Base-by-base conservation (phyloP, 208 protist species). In the Herpetomonas samuelpessoai region DNA sequence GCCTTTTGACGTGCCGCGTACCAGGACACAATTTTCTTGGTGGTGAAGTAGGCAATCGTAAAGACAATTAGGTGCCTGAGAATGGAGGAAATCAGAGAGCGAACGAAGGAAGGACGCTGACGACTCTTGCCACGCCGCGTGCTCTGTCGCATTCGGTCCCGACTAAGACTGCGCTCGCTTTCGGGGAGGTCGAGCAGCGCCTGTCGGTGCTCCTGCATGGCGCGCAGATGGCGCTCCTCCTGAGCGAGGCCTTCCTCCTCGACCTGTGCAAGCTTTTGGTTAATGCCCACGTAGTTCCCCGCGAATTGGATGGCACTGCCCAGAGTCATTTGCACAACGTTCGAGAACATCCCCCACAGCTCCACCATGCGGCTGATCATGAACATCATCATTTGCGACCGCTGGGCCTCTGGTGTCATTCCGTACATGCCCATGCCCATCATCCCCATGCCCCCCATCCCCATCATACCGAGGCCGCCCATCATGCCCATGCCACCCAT, bases 371-470 rank as follows among this genome's bases (percentile, higher is more conserved):
- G 74, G 48, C 77, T 78, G 19, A 91, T 84, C 74, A 95, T 83
- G 61, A 95, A 80, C 70, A 95, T 91, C 74, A 90, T 92, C 85
- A 92, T 90, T 62, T 95, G 88, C 22, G 72, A 74, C 22, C 88
- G 82, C 68, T 92, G 85, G 30, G 83, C 77, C 55, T 91, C 85
- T n/a, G 82, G 81, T 0, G 85, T 80, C 85, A 95, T 91, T 47
- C 84, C 88, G 25, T 68, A 76, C 75, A 87, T 87, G 58, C 78
- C 79, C 77, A 81, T 79, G 12, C 63, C 64, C 49, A 62, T 68
- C 64, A 71, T 73, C 2, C 71, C 71, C 2, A 66, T 68, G 68
- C 74, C 71, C 29, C 73, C 73, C 57, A 75, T 73, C 60, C 76
- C 82, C 0, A 80, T 81, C 65, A 84, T 70, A 0, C 67, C 70